These are phyloP conservation scores for Hemisphaericaspora xylofermentans DNA, from an alignment of 1,139 yeast species.

Conservation along the genomic window DNA sequence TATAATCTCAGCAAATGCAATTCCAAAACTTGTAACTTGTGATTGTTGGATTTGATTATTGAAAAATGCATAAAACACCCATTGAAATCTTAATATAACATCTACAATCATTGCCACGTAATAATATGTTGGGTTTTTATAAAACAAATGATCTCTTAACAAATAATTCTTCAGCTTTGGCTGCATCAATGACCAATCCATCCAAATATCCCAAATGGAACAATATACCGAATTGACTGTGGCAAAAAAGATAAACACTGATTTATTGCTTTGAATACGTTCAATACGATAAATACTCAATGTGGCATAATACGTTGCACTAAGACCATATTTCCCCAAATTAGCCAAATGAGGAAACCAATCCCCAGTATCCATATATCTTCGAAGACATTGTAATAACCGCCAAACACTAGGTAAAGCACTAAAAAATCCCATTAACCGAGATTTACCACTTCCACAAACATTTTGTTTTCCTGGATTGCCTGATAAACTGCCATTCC, in stretches of 20 bases:
- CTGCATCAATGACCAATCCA: conserved; percentile 95
- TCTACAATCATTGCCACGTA: conserved; percentile 74
- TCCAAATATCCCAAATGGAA: conserved; percentile 81
- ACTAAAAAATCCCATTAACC: conserved; percentile 77
- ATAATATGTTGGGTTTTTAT: conserved; percentile 56
- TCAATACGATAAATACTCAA: conserved; percentile 79
- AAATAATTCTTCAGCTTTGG: conserved; percentile 54
- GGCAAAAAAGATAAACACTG: conserved; percentile 72
- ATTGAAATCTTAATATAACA: conserved; percentile 76
- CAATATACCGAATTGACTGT: conserved; percentile 67
- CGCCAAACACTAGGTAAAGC: conserved; percentile 91
- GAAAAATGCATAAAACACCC: conserved; percentile 82
- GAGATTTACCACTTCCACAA: conserved; percentile 81
- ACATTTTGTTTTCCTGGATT: conserved; percentile 31
- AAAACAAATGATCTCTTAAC: conserved; percentile 72
- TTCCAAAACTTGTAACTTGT: conserved; percentile 82
- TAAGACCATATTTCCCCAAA: conserved; percentile 69
- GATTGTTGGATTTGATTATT: conserved; percentile 80
- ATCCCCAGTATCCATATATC: conserved; percentile 90
- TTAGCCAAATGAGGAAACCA: conserved; percentile 98
- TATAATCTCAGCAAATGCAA: conserved; percentile 77
- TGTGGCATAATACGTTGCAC: conserved; percentile 69
- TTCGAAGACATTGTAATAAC: conserved; percentile 82
- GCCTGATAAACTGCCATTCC: conserved; percentile 51
- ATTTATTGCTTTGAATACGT: conserved; percentile 41